Evolutionary conservation across 2,329 filamentous ascomycete genomes (phyloP), one percentile per base, ranked within the genome.

Genomic region (Alternaria ethzedia): DNA sequence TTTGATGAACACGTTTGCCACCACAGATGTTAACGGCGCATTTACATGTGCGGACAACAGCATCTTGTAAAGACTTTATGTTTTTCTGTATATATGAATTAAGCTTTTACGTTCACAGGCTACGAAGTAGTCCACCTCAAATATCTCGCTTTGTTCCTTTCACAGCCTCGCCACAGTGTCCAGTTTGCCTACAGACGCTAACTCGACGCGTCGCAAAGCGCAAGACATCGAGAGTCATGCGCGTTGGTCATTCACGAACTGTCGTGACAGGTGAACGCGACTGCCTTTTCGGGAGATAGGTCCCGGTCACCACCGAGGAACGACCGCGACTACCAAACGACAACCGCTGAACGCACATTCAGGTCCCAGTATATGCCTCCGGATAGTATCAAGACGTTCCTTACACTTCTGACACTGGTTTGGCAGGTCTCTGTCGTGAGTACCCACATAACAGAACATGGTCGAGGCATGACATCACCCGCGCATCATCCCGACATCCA

Each of bases 21-120:
- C 73, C 54, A 70, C 72, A 4, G 62, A 70, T 17, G 68, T 75
- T 9, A 74, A 75, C 32, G 72, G 73, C 10, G 70, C 69, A 1
- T 75, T 75, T 59, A 75, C 72, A 26, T 75, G 73, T 57, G 72
- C 73, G 17, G 71, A 75, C 23, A 75, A 75, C 44, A 70, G 70
- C 30, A 50, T 67, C 62, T 36, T 75, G 57, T 68, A 60, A 77
- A 13, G 13, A 15, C 7, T 41, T 6, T 1, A 30, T 13, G 13
- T 28, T n/a, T 10, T 20, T 3, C 25, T 10, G 17, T 5, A 56
- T 46, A 56, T 17, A 56, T 10, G 25, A 46, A 56, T 32, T 13
- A 23, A 56, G 15, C 6, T 52, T 36, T 7, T 23, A 21, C 23
- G 4, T 23, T 23, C 12, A 51, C 28, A 13, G 28, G 7, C 49